phyloP scores from a whole-genome alignment of 2,329 filamentous ascomycete species.

The Gnomoniopsis smithogilvyi region DNA sequence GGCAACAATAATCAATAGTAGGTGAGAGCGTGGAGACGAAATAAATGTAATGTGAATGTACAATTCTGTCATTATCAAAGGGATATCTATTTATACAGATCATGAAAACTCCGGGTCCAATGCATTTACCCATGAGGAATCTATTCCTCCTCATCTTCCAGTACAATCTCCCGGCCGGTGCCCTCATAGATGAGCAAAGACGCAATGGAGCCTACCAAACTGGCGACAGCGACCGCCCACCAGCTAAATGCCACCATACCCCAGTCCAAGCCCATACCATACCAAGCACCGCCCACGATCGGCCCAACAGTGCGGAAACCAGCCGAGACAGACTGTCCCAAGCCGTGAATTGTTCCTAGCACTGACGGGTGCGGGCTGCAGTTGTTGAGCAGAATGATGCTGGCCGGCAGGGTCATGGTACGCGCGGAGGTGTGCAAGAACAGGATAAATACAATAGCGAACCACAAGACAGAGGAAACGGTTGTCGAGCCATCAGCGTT shows the following conservation, averaged over 20 bases:
- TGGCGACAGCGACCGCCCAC: conserved; percentile 48
- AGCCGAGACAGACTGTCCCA: conserved; percentile 48
- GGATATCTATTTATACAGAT: not conserved
- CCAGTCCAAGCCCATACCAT: conserved; percentile 41
- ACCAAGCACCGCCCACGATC: conserved; percentile 47
- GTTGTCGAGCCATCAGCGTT: conserved; percentile 11
- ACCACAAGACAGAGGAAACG: conserved; percentile 39
- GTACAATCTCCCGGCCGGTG: conserved; percentile 56
- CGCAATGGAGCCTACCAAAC: conserved; percentile 53
- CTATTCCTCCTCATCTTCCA: conserved; percentile 42
- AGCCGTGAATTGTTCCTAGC: conserved; percentile 54
- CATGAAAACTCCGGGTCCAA: not conserved
- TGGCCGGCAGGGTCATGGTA: conserved; percentile 63
- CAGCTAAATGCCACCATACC: conserved; percentile 45
- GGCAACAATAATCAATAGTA: too few relatives aligned
- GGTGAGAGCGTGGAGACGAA: too few relatives aligned
- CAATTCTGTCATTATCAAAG: not conserved
- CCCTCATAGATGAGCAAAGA: conserved; percentile 64
- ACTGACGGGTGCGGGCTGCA: conserved; percentile 57
- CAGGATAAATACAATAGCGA: conserved; percentile 58
- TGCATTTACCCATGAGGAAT: too few relatives aligned
- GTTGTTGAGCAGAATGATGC: conserved; percentile 59
- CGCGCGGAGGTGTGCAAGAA: conserved; percentile 68
- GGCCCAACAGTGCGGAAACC: conserved; percentile 49
- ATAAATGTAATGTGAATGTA: not conserved